phyloP scores from a whole-genome alignment of 495 filamentous ascomycete genomes.

The Neurospora sp. region DNA sequence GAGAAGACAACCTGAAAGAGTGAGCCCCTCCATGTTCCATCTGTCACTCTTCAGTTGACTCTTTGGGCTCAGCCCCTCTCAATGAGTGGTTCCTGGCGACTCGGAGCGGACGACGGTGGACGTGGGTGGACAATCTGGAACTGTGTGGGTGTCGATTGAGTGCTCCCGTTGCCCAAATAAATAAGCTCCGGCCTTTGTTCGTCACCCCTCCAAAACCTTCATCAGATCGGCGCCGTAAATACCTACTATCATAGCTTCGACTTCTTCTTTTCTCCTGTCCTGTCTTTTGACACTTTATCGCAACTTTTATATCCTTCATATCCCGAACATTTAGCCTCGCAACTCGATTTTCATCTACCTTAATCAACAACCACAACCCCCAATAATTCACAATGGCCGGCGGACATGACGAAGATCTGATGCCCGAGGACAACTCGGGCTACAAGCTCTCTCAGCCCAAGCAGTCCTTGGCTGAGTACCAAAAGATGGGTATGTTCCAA shows the following conservation, averaged over 20 bases:
- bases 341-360: neutral
- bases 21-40: conserved; percentile 10
- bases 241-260: neutral
- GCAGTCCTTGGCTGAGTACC: conserved; percentile 89
- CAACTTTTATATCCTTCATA: conserved; percentile 10
- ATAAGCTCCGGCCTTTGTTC: conserved; percentile 13
- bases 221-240: neutral
- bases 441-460: conserved; percentile 94
- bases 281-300: conserved; percentile 3
- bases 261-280: neutral
- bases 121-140: neutral
- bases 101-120: neutral
- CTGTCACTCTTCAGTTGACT: neutral
- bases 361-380: conserved; percentile 9
- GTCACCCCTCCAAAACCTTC: conserved; percentile 6
- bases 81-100: neutral
- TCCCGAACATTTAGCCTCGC: conserved; percentile 1
- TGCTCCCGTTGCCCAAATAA: conserved; percentile 13
- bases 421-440: conserved; percentile 77
- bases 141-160: neutral
- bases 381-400: conserved; percentile 48
- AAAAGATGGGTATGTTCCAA: conserved; percentile 67
- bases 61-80: neutral
- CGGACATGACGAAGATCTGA: conserved; percentile 67
- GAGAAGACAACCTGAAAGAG: neutral